Base-by-base conservation (phyloP, 2,329 filamentous ascomycete species). In the Alternaria sp. region DNA sequence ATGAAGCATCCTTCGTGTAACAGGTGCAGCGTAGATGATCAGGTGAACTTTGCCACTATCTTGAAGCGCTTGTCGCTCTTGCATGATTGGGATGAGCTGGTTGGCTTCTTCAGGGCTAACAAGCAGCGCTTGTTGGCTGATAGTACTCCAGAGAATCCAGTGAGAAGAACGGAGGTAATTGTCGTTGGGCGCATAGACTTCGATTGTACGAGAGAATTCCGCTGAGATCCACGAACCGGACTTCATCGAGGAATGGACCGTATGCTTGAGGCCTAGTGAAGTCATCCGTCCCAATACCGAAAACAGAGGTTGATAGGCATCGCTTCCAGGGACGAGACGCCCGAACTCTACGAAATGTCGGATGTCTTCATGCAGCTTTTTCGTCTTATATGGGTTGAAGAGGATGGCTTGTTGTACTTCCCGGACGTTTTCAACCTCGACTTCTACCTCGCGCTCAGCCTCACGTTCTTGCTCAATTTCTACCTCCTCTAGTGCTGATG, bases 51-150 rank as follows among this genome's bases (percentile, higher is more conserved):
- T 44, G 12, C 0, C 46, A 17, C 7, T 25, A 26, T 10, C 30
- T 36, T 44, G 43, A 6, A 15, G 17, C 0, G 3, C 10, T 1
- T 28, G 25, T 10, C 12, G 21, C n/a, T 57, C 8, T 5, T 75
- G 76, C 43, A 90, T 65, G 0, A 81, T 63, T 0, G 82, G 81
- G 4, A 91, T 81, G 0, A 91, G 66, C 0, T 70, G 49, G 59
- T 91, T 87, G 0, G 85, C 88, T 72, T 92, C 90, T 66, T 91
- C 89, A 0, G 88, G 86, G 26, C 86, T 87, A 2, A 91, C 70
- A 2, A 91, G 73, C 0, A 92, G 65, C 0, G 84, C 89, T 0
- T 81, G 84, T 8, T 85, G 70, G 0, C 79, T 78, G 0, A 67
- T n/a, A 0, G 68, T 67, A 61, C 84, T 86, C 84, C 85, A 90